Percentiles rank a stretch among this genome's conserved stretches.
These are phyloP conservation scores for Hypocreales sp. DNA, from an alignment of 2,329 filamentous ascomycete genomes.

Conservation along the genomic window DNA sequence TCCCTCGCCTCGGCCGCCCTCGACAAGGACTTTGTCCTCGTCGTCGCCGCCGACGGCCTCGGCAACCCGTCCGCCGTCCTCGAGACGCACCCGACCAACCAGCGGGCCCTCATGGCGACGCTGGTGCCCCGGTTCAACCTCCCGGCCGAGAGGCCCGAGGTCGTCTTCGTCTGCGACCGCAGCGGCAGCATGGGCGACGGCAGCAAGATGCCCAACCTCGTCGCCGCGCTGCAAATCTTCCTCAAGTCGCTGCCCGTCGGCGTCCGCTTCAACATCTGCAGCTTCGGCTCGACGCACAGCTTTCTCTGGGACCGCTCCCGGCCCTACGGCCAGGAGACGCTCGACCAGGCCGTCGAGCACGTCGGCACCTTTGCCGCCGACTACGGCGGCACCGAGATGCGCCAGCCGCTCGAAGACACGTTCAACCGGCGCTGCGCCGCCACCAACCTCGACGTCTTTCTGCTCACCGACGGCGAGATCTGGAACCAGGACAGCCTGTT, in stretches of 20 bases:
- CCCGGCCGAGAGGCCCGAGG: constrained; percentile 37
- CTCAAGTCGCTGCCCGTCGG: constrained; percentile 49
- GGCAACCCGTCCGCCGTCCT: constrained; percentile 48
- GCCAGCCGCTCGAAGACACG: constrained; percentile 24
- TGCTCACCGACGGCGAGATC: constrained; percentile 41
- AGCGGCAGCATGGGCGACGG: constrained; percentile 45
- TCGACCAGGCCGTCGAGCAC: constrained; percentile 20
- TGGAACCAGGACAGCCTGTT: constrained; percentile 30
- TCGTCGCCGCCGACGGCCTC: constrained; percentile 44
- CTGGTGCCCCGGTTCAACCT: constrained; percentile 56
- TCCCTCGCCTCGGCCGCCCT: constrained; percentile 36
- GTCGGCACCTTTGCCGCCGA: constrained; percentile 26
- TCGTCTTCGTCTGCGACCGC: constrained; percentile 59
- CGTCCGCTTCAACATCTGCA: constrained; percentile 55
- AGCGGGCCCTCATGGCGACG: constrained; percentile 54
- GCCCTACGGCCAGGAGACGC: constrained; percentile 27
- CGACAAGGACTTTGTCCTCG: constrained; percentile 50
- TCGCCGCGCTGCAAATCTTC: constrained; percentile 43
- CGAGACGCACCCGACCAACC: constrained; percentile 48
- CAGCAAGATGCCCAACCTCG: constrained; percentile 34
- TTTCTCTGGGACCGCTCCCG: constrained; percentile 33
- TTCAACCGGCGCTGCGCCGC: constrained; percentile 26
- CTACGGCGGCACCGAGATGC: constrained; percentile 39
- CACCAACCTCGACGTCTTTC: constrained; percentile 35
- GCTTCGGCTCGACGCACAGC: constrained; percentile 35